A percentile compares a stretch with the other conserved stretches of the same genome.
These are phyloP conservation scores for Flaveria brownii DNA, from an alignment of 129 eudicot species.

Conservation along the genomic window DNA sequence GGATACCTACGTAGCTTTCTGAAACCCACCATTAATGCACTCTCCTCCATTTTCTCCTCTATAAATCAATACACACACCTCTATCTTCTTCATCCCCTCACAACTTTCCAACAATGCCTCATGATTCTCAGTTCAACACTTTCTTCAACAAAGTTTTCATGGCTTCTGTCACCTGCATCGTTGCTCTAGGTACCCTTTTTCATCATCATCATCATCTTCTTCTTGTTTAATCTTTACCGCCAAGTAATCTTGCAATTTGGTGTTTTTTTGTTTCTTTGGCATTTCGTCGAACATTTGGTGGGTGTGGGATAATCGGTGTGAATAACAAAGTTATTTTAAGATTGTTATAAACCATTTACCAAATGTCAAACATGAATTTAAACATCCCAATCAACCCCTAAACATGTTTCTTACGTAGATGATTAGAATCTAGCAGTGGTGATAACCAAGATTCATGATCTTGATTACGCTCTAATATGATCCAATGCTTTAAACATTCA, in stretches of 20 bases:
- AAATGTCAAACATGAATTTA: too few relatives aligned
- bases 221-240: neutral
- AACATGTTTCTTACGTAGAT: too few relatives aligned
- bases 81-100: constrained; percentile 8
- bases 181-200: constrained; percentile 53
- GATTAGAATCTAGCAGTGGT: too few relatives aligned
- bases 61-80: constrained; percentile 22
- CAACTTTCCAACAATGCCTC: neutral
- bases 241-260: neutral
- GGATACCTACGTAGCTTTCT: constrained; percentile 42
- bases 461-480: too few relatives aligned
- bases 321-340: neutral
- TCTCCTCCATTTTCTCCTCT: constrained; percentile 20
- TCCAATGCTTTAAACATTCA: too few relatives aligned
- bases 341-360: too few relatives aligned
- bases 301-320: neutral
- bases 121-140: constrained; percentile 16
- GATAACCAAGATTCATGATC: too few relatives aligned
- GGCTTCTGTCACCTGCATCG: constrained; percentile 46
- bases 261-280: neutral
- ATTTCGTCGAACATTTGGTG: constrained; percentile 23
- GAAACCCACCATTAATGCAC: constrained; percentile 31
- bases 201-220: neutral
- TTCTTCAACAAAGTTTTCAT: constrained; percentile 32
- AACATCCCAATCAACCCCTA: too few relatives aligned